phyloP scores from a whole-genome alignment of 805 yeast genomes.

The Kurtzmaniella fragi region DNA sequence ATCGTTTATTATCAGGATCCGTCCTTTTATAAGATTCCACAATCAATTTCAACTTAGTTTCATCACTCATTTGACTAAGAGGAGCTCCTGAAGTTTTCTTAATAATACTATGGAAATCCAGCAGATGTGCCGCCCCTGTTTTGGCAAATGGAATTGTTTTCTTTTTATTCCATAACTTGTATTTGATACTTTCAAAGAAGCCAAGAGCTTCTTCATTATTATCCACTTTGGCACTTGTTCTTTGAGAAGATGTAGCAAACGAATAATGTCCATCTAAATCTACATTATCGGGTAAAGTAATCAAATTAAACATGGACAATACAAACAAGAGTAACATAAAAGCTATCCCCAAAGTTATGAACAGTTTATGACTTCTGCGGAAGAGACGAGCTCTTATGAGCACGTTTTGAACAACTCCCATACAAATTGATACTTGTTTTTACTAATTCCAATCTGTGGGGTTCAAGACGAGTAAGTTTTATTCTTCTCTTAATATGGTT shows the following conservation, averaged over 20 bases:
- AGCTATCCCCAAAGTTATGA: no score
- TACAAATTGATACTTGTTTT: no score
- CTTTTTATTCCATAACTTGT: constrained; percentile 1
- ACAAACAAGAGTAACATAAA: no score
- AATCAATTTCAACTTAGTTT: constrained; percentile 4
- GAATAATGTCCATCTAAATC: no score
- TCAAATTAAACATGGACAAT: no score
- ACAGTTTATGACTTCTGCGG: constrained; percentile 4
- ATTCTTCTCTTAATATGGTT: no score
- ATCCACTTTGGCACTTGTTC: no score
- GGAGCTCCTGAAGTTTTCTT: constrained; percentile 2
- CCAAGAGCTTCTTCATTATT: no score
- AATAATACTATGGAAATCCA: constrained; percentile 7
- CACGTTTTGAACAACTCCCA: neutral
- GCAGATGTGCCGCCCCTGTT: constrained; percentile 7
- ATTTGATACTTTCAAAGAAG: neutral
- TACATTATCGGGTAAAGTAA: no score
- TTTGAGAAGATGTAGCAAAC: no score
- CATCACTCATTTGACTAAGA: constrained; percentile 4
- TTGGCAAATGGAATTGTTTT: constrained; percentile 10
- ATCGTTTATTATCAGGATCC: constrained; percentile 7
- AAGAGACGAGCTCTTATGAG: constrained; percentile 3
- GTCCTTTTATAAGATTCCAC: constrained; percentile 3
- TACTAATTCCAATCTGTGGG: no score
- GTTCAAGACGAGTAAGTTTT: no score